Conservation (phyloP, 2,329 filamentous ascomycete species). For the Gremmenia infestans region DNA sequence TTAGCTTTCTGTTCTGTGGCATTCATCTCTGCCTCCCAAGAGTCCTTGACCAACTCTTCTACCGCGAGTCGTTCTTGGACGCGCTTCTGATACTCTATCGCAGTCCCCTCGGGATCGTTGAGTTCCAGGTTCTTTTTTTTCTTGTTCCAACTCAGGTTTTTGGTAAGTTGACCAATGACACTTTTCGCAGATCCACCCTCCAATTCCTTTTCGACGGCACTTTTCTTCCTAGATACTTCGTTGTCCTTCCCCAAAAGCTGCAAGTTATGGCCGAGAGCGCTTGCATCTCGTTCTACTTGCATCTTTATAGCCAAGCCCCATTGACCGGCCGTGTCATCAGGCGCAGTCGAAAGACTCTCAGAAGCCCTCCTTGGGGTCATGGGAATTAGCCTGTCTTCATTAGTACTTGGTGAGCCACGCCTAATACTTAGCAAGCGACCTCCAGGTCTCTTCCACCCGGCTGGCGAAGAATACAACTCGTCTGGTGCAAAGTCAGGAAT, state of each 20-base stretch:
- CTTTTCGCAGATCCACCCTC: background rate
- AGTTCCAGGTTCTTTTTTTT: conserved; percentile 11
- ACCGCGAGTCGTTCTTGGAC: conserved; percentile 16
- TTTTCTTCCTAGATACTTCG: conserved; percentile 1
- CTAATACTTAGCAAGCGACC: no score
- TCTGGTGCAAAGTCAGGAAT: conserved; percentile 13
- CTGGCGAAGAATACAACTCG: background rate
- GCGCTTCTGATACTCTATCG: conserved; percentile 15
- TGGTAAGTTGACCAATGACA: background rate
- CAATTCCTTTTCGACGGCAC: background rate
- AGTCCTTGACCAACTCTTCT: conserved; percentile 22
- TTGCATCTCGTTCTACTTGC: background rate
- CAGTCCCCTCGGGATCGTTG: conserved; percentile 8
- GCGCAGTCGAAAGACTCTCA: background rate
- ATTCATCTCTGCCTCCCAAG: conserved; percentile 24
- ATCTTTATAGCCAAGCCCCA: conserved; percentile 7
- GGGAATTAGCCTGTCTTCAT: no score
- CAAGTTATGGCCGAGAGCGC: background rate
- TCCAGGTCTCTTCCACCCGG: background rate
- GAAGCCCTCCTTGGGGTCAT: background rate
- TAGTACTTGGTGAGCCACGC: no score
- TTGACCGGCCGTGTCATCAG: background rate
- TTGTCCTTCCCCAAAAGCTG: background rate
- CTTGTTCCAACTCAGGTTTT: conserved; percentile 1
- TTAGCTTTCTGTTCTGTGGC: conserved; percentile 20